Base-by-base conservation (phyloP, 2,329 filamentous ascomycete species). In the Hymenoscyphus fraxineus region DNA sequence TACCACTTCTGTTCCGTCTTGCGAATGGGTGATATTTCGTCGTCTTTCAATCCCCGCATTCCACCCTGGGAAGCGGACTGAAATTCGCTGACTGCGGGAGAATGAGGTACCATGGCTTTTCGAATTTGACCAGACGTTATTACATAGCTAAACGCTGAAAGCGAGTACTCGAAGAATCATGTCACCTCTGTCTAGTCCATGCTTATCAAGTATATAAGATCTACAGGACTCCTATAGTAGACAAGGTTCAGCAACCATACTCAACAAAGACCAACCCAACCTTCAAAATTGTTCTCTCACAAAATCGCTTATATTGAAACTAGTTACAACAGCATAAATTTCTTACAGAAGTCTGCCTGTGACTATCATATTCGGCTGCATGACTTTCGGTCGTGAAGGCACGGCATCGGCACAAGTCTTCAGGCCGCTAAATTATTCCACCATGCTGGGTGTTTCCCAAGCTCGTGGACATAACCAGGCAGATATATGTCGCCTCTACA, bases 401-500 rank as follows among this genome's bases (percentile, higher is more conserved):
- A 58, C 41, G 13, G 61, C 64, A 60, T 58, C 56, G 61, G 51
- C 57, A 22, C 57, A 40, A 47, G 41, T 44, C 16, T 44, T 44
- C 16, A 44, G 16, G 6, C 41, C 75, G 7, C 57, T 84, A 57
- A 84, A 87, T 38, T 86, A 82, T 74, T 85, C 83, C 64, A 80
- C 81, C 66, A 83, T 83, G 61, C 80, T 91, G 41, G 85, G 89
- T 73, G 80, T 85, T 67, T 85, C 91, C 73, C 86, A 89, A 73
- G 78, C 80, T 31, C 81, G 85, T 70, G 88, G 88, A n/a, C 88
- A 90, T 77, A 83, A 85, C 71, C 88, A 92, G 71, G 75, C 91
- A 59, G 89, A 92, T 73, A 91, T 88, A 0, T 88, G 89, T 0
- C 82, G 88, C 15, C 74, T 82, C 6, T 92, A 92, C 68, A 80